Percentiles rank a stretch among this genome's conserved stretches.
These are phyloP conservation scores for Solanum paucissectum DNA, from an alignment of 257 asterid genomes.

Conservation along the genomic window DNA sequence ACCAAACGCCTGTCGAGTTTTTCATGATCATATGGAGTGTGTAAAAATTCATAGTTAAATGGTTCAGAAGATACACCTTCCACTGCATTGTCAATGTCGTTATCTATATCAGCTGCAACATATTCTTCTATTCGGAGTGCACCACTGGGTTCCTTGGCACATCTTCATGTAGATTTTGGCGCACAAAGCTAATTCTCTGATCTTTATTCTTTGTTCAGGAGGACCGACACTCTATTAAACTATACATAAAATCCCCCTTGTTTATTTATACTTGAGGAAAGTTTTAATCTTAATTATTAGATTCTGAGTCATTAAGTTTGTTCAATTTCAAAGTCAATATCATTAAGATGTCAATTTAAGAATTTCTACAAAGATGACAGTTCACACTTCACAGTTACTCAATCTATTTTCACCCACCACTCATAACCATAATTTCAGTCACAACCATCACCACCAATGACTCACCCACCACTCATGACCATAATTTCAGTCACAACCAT, in stretches of 20 bases:
- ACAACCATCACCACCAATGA: no score
- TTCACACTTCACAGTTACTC: not conserved
- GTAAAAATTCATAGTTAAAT: not conserved
- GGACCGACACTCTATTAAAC: not conserved
- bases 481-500: no score
- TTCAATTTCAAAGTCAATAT: not conserved
- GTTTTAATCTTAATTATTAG: not conserved
- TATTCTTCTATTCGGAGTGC: not conserved
- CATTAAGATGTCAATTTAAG: no score
- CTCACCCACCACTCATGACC: no score
- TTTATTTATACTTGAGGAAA: not conserved
- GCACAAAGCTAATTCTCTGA: not conserved
- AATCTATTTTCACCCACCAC: no score
- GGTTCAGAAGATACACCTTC: not conserved
- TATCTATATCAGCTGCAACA: no score
- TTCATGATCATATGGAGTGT: not conserved
- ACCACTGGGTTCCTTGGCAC: not conserved
- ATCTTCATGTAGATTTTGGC: not conserved
- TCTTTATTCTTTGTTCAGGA: not conserved
- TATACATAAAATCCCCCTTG: not conserved
- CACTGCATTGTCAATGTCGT: no score
- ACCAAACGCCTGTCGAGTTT: not conserved
- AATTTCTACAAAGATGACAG: not conserved
- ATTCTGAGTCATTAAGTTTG: not conserved
- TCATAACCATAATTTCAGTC: no score